Percentiles rank a stretch among this genome's conserved stretches.
Conservation (phyloP, 208 protist species). For the Leishmania aethiopica region DNA sequence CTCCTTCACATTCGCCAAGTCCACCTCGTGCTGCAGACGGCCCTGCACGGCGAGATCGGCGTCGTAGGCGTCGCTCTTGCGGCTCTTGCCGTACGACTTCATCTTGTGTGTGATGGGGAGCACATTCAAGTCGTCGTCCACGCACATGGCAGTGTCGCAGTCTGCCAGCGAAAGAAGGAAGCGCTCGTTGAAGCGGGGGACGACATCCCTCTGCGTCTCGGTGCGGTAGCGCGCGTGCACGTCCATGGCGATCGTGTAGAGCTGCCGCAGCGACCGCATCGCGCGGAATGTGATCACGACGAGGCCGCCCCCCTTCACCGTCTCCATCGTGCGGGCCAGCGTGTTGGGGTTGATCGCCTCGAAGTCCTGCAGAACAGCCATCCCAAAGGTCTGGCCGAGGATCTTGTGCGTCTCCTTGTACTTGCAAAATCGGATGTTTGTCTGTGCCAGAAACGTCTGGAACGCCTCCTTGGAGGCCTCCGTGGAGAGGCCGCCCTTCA, state of each 20-base stretch:
- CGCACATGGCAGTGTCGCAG: constrained; percentile 94
- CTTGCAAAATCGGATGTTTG: constrained; percentile 98
- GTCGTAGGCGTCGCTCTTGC: constrained; percentile 50
- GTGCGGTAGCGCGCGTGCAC: constrained; percentile 95
- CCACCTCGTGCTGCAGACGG: constrained; percentile 81
- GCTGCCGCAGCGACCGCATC: constrained; percentile 96
- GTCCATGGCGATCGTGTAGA: constrained; percentile 99
- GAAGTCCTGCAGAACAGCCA: constrained; percentile 99
- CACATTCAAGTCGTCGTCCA: constrained; percentile 99
- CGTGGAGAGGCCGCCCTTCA: constrained; percentile 93
- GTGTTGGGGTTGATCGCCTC: constrained; percentile 99
- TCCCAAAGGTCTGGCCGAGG: constrained; percentile 99
- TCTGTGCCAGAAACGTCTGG: constrained; percentile 98
- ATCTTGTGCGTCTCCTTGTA: constrained; percentile 99
- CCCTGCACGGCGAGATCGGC: constrained; percentile 72
- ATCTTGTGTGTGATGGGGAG: constrained; percentile 96
- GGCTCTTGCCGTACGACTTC: constrained; percentile 53
- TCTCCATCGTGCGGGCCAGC: constrained; percentile 99
- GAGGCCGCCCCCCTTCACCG: constrained; percentile 99
- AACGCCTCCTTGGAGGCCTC: constrained; percentile 97
- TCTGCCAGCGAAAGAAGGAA: constrained; percentile 98
- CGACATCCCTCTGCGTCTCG: constrained; percentile 88
- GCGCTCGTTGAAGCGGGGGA: constrained; percentile 98
- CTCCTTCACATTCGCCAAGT: constrained; percentile 80
- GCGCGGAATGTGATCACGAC: constrained; percentile 97